Evolutionary conservation across 176 grass and related monocot species (phyloP).

Genomic region (Aechmea fasciata): DNA sequence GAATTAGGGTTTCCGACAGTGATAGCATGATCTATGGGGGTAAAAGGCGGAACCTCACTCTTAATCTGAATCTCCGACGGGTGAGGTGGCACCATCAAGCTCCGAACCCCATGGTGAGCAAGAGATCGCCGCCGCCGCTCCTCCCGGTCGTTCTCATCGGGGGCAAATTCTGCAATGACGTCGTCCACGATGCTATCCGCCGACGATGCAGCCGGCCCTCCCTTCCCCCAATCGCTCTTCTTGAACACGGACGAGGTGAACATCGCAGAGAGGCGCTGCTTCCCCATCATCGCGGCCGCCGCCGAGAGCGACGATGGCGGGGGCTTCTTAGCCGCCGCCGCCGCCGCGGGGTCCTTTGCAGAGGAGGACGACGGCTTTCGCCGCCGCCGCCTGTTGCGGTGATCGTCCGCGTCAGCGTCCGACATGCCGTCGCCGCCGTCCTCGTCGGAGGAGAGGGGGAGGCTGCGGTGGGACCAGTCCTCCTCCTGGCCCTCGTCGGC

Average conservation of each 20-base stretch:
- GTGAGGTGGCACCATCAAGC: constrained; percentile 15
- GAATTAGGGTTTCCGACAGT: constrained; percentile 6
- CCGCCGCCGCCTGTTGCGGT: background rate
- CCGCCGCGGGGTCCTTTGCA: constrained; percentile 19
- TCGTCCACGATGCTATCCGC: constrained; percentile 70
- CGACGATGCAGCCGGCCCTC: constrained; percentile 31
- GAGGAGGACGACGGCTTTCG: background rate
- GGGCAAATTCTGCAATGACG: constrained; percentile 70
- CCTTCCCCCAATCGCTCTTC: constrained; percentile 48
- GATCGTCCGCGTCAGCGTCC: constrained; percentile 14
- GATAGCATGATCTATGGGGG: background rate
- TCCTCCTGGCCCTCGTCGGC: constrained; percentile 87
- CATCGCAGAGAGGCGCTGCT: constrained; percentile 58
- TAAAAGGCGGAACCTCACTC: constrained; percentile 10
- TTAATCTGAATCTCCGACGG: constrained; percentile 16
- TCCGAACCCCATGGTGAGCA: constrained; percentile 9
- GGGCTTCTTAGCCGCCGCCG: constrained; percentile 44
- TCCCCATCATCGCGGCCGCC: constrained; percentile 40
- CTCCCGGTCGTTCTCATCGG: constrained; percentile 70
- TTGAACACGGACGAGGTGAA: constrained; percentile 68
- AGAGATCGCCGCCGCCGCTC: constrained; percentile 39
- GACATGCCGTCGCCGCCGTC: constrained; percentile 17
- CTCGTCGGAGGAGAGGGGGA: constrained; percentile 61
- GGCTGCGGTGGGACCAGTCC: constrained; percentile 62
- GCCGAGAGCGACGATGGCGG: constrained; percentile 40